Evolutionary conservation across 331 rosid genomes (phyloP), one percentile per base, ranked within the genome.

Genomic region (Cucumis variabilis): DNA sequence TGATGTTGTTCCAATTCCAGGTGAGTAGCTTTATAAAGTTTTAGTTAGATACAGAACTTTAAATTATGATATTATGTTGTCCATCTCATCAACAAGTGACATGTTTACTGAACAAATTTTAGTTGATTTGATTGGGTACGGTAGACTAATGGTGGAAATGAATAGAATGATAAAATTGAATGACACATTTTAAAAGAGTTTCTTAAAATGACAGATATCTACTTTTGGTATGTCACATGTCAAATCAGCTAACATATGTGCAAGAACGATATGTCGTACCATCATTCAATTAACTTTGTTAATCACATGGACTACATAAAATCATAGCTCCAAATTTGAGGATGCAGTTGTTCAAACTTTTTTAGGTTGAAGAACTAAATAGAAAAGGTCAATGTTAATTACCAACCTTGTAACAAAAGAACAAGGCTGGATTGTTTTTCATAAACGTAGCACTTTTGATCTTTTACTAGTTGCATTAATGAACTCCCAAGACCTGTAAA

Each of bases 1-100:
- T 13, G 89, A 89, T 76, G 94, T 92, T 67, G 98, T 92, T 48
- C 95, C 96, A 62, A 94, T 94, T 79, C 96, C 98, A 15, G 94
- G 98, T 94, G 86, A 55, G 27, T 63, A 23, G 23, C 28, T 67
- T 68, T 25, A 25, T 24, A 68, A 68, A 68, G 20, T 25, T 68
- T 27, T 68, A 68, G 13, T 68, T 66, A 3, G 13, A 68, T 66
- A 14, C 71, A 0, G 2, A 66, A 25, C 20, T 68, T 25, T 13
- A 27, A 68, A 68, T 25, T 68, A 68, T 68, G 20, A 27, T 27
- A 11, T 13, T 68, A 24, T 24, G 73, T 68, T 17, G 37, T 67
- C 33, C 17, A 67, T 67, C 17, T 67, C 17, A 24, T 41, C 11
- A 73, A 37, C 80, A 21, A 73, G 76, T 28, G 48, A 28, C 53